phyloP scores from a whole-genome alignment of 352 stramenopile genomes.

The Chrysophaeum taylorii region DNA sequence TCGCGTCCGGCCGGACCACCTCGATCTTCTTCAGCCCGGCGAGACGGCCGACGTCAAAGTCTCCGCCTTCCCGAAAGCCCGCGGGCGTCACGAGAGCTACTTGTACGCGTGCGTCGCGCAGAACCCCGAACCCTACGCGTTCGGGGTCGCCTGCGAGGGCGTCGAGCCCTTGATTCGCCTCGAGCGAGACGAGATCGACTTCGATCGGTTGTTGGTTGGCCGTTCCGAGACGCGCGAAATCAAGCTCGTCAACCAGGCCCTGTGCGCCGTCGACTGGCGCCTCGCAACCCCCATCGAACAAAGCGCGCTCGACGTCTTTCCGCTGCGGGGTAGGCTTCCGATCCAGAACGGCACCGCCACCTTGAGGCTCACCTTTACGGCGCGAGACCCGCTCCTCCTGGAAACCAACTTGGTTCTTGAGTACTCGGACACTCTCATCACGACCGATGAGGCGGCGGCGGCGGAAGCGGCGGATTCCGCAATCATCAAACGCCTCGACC shows the following conservation, averaged over 20 bases:
- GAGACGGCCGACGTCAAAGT: conserved; percentile 77
- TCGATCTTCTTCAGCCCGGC: conserved; percentile 57
- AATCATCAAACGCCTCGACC: conserved; percentile 11
- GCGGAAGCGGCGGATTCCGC: too few relatives aligned
- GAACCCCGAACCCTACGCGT: conserved; percentile 73
- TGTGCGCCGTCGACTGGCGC: conserved; percentile 65
- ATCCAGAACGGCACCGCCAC: conserved; percentile 35
- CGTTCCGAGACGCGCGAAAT: conserved; percentile 70
- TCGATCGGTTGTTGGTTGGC: conserved; percentile 76
- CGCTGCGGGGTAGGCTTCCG: conserved; percentile 56
- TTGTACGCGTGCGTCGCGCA: conserved; percentile 75
- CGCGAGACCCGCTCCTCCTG: conserved; percentile 55
- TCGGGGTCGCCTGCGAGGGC: conserved; percentile 68
- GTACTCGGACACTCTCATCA: conserved; percentile 73
- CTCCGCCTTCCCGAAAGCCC: conserved; percentile 66
- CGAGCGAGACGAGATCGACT: conserved; percentile 55
- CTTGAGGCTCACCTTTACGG: conserved; percentile 58
- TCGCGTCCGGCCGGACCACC: conserved; percentile 11
- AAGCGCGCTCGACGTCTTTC: conserved; percentile 29
- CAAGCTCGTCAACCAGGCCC: conserved; percentile 62
- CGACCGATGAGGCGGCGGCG: too few relatives aligned
- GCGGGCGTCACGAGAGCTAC: conserved; percentile 53
- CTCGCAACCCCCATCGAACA: conserved; percentile 40
- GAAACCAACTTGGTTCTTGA: conserved; percentile 50
- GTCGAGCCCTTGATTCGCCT: conserved; percentile 62